Conservation (phyloP, 1,284 basidiomycete genomes). For the Stygiomarasmius scandens region DNA sequence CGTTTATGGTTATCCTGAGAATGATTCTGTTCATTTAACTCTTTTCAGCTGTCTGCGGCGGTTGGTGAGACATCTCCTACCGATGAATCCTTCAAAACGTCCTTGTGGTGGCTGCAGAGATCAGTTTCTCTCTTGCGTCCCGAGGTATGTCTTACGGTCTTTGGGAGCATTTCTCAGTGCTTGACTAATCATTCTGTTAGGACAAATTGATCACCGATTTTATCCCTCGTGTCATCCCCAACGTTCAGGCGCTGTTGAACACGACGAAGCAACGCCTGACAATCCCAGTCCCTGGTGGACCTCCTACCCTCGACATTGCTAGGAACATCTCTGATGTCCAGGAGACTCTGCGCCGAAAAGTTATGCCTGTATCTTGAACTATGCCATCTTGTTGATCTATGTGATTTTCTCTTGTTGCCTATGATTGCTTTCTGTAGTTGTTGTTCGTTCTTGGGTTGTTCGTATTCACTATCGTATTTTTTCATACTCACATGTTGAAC, state of each 20-base stretch:
- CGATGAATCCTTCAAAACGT: conserved; percentile 78
- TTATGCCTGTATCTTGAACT: conserved; percentile 31
- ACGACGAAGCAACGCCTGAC: conserved; percentile 76
- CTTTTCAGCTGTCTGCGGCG: conserved; percentile 62
- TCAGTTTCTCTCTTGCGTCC: conserved; percentile 69
- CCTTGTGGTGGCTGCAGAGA: conserved; percentile 83
- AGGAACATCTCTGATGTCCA: conserved; percentile 74
- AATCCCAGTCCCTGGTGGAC: conserved; percentile 67
- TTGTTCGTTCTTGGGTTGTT: background rate
- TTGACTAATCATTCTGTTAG: conserved; percentile 36
- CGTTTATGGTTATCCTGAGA: conserved; percentile 29
- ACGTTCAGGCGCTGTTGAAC: conserved; percentile 72
- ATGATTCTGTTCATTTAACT: conserved; percentile 12
- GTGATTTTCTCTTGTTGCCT: background rate
- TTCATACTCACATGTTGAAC: background rate
- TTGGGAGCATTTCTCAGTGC: background rate
- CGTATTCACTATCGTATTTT: background rate
- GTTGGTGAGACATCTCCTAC: conserved; percentile 73
- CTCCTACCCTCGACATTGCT: conserved; percentile 64
- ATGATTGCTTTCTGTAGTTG: background rate
- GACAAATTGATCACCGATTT: conserved; percentile 82
- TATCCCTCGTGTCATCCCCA: conserved; percentile 75
- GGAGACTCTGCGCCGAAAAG: conserved; percentile 70
- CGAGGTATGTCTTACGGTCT: conserved; percentile 47
- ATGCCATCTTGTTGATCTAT: background rate